Base-by-base conservation (phyloP, 768 basidiomycete species). In the Boletus huronensis region DNA sequence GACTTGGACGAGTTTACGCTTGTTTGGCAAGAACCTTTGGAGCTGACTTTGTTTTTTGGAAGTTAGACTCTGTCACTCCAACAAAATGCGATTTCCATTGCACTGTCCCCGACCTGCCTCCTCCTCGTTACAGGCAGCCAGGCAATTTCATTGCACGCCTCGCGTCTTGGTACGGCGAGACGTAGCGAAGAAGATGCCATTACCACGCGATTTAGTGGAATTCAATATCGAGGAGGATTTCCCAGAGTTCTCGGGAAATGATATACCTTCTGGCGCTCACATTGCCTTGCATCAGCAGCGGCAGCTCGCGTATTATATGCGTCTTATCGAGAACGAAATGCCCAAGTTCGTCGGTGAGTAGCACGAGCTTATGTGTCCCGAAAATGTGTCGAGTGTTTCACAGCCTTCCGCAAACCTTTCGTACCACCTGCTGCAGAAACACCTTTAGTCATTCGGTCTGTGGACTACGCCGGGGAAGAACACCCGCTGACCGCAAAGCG, bases 251-350 rank as follows among this genome's bases (percentile, higher is more conserved):
- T 54, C 61, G 23, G 64, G 58, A 21, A 80, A 87, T 55, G 92
- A 94, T 66, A 77, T 85, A 34, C 80, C 88, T 14, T 77, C 84
- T 26, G 75, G 77, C 23, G 90, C 85, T 17, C 92, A 95, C 73
- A 65, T 87, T 38, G 79, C 85, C 62, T 71, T 94, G 46, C 79
- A 83, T 53, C 82, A 90, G 64, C 84, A 93, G 60, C 80, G 91
- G 31, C 79, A 89, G 65, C 74, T 82, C 42, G 71, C 93, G 40
- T 80, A 90, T 60, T 90, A 93, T 67, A 74, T 95, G 66, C 81
- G 93, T 49, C 78, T 94, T 58, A 90, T 95, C 54, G 92, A 93
- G 68, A 84, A 89, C 59, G 93, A 96, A 72, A 83, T 92, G 80
- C 88, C 89, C 21, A 84, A 88, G 67, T 82, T 96, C 48, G 84